Base-by-base conservation (phyloP, 305 asterid species). In the Fraxinus dipetala region DNA sequence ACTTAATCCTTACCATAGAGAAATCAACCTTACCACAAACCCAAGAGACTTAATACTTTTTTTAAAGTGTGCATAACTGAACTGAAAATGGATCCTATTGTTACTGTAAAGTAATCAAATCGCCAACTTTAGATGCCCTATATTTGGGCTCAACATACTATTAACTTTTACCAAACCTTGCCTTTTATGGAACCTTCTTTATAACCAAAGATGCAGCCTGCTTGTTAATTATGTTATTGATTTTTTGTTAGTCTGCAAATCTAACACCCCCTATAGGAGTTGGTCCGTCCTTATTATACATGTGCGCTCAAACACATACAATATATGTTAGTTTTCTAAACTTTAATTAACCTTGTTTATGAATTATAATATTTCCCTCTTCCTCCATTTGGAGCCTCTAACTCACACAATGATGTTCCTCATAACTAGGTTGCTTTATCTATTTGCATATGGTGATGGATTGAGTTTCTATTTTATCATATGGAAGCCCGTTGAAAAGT, bases 31-130 rank as follows among this genome's bases (percentile, higher is more conserved):
- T 67, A 26, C 36, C 74, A 10, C 6, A 7, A 28, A 13, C 24
- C n/a, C 74, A 67, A 26, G 20, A 28, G 74, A 67, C 18, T 11
- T 26, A 13, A 10, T 67, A 67, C 20, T 1, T 11, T 28, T 7
- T 4, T 67, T 28, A 20, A 80, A 78, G 13, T 75, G 38, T 78
- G 80, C 24, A 67, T 72, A 61, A 38, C 65, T 72, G 54, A 34
- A 24, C n/a, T 26, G 18, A 67, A 76, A 80, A 35, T 70, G 10
- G 48, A 26, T 28, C 20, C 6, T 30, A 30, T 74, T 48, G 61
- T 38, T 45, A 20, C 34, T 75, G 63, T 10, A 80, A 43, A 54
- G 45, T 48, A 67, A 79, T 79, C 73, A 72, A 70, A 81, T 67
- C 4, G 4, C 36, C 20, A 28, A 11, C 20, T 67, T 13, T 28